Percentiles rank a stretch among this genome's conserved stretches.
Evolutionary conservation across 495 filamentous ascomycete genomes (phyloP).

Genomic region (Penicillium mononematosum): DNA sequence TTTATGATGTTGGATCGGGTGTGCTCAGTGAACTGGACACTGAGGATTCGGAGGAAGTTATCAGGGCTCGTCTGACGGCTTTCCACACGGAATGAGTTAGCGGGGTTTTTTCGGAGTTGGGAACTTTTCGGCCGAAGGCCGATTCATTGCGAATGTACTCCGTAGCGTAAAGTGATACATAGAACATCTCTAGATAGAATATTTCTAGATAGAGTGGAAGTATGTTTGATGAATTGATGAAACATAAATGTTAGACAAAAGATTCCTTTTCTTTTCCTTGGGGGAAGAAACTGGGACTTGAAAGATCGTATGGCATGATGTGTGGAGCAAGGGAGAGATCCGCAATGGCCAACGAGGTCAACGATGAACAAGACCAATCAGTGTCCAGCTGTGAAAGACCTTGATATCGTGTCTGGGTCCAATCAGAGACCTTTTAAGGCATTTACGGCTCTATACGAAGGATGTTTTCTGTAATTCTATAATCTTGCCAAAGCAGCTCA

Average conservation of each 20-base stretch:
- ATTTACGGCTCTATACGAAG: too few species aligned
- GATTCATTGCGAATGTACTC: neutral
- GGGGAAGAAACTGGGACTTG: neutral
- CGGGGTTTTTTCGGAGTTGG: neutral
- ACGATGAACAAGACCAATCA: neutral
- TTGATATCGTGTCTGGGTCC: too few species aligned
- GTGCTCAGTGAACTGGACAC: constrained; percentile 57
- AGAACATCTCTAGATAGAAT: neutral
- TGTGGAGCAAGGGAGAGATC: neutral
- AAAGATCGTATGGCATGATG: constrained; percentile 10
- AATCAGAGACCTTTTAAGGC: too few species aligned
- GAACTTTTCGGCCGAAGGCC: neutral
- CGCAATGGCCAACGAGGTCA: neutral
- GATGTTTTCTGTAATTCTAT: too few species aligned
- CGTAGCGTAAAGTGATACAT: too few species aligned
- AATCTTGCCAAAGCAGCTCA: too few species aligned
- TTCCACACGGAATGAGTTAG: constrained; percentile 36
- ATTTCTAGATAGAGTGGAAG: constrained; percentile 2
- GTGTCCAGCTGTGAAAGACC: neutral
- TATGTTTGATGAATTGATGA: constrained; percentile 14
- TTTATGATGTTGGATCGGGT: constrained; percentile 67
- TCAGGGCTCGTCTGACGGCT: constrained; percentile 40
- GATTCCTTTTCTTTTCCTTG: neutral
- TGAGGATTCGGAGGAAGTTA: constrained; percentile 38
- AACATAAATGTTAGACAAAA: neutral